These are phyloP conservation scores for Hemileia vastatrix DNA, from an alignment of 1,284 basidiomycete species.

Conservation along the genomic window DNA sequence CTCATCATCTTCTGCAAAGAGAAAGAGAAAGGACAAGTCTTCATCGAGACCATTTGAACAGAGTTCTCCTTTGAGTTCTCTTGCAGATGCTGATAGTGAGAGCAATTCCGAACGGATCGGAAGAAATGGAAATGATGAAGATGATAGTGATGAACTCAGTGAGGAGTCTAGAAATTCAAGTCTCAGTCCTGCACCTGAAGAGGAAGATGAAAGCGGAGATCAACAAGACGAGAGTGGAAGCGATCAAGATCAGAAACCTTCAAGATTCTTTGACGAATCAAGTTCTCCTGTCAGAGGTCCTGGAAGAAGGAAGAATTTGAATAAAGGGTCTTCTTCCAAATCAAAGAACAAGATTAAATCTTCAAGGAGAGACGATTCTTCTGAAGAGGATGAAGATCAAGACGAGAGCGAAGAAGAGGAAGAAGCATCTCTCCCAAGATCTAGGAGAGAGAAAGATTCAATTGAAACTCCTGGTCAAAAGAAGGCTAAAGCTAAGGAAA, in stretches of 20 bases:
- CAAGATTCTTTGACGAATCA: background rate
- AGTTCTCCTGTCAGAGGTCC: background rate
- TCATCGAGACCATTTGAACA: background rate
- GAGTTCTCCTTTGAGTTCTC: background rate
- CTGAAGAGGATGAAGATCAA: background rate
- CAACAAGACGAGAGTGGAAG: slow-evolving; percentile 1
- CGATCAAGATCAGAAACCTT: background rate
- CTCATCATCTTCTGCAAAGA: no score
- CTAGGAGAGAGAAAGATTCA: background rate
- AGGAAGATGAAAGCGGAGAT: slow-evolving; percentile 2
- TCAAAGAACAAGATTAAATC: background rate
- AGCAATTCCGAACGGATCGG: background rate
- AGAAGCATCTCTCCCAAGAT: background rate
- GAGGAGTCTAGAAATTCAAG: slow-evolving; percentile 18
- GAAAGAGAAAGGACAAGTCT: background rate
- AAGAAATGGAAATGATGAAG: background rate
- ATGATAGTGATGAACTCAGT: background rate
- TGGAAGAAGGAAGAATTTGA: background rate
- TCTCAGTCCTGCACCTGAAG: slow-evolving; percentile 25
- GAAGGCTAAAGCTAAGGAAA: slow-evolving; percentile 1
- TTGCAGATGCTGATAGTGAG: background rate
- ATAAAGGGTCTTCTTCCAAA: background rate
- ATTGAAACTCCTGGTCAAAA: background rate
- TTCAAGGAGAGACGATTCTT: background rate
- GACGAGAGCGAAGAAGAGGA: slow-evolving; percentile 6